Evolutionary conservation across 2,329 filamentous ascomycete genomes (phyloP).

Genomic region (Aspergillus ibericus): DNA sequence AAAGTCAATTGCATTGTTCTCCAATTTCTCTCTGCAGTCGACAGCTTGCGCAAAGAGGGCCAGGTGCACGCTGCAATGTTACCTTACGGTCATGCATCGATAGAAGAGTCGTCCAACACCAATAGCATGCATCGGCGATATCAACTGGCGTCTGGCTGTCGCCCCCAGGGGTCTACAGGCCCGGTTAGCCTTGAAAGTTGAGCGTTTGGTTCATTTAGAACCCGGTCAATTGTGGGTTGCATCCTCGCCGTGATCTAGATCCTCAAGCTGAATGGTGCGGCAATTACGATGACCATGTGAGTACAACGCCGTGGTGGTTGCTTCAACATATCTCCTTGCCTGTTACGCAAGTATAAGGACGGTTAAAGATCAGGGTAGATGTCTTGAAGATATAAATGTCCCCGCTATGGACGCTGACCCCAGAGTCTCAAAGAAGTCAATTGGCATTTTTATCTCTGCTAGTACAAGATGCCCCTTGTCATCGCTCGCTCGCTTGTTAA

Average conservation of each 20-base stretch:
- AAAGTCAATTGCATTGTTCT: neutral
- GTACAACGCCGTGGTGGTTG: neutral
- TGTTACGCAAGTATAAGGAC: neutral
- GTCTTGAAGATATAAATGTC: neutral
- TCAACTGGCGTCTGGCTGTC: neutral
- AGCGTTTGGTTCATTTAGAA: neutral
- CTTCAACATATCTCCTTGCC: neutral
- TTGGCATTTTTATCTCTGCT: neutral
- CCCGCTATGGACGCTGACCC: neutral
- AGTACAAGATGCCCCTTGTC: conserved; percentile 13
- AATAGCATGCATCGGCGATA: neutral
- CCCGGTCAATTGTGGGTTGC: neutral
- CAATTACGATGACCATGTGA: neutral
- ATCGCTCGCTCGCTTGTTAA: conserved; percentile 10
- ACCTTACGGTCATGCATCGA: neutral
- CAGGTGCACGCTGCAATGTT: neutral
- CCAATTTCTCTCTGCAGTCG: neutral
- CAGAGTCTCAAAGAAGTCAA: neutral
- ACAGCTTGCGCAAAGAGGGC: neutral
- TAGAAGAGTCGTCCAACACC: neutral
- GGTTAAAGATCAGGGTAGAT: too few species aligned
- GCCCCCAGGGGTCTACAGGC: neutral
- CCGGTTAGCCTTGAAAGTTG: neutral
- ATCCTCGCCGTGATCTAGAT: conserved; percentile 2
- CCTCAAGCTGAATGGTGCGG: neutral